Conservation (phyloP, 2,329 filamentous ascomycete genomes). For the Balansia obtecta region DNA sequence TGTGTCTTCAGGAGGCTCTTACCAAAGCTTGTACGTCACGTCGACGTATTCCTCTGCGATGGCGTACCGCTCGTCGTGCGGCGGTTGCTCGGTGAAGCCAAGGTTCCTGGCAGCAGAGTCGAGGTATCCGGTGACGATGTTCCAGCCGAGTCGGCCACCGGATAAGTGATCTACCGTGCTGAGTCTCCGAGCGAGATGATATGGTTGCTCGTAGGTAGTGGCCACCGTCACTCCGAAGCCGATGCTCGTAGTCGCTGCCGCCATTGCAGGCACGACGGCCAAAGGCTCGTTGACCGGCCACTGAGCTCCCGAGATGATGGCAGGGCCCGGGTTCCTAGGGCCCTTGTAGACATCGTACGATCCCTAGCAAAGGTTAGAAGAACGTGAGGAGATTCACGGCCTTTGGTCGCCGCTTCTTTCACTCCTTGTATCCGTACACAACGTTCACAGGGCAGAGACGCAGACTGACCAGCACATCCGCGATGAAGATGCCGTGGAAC, state of each 20-base stretch:
- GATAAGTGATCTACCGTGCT: slow-evolving; percentile 56
- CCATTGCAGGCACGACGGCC: slow-evolving; percentile 50
- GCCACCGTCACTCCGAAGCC: slow-evolving; percentile 56
- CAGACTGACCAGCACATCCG: slow-evolving; percentile 35
- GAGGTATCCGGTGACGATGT: slow-evolving; percentile 55
- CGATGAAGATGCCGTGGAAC: slow-evolving; percentile 25
- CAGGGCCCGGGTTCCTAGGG: slow-evolving; percentile 35
- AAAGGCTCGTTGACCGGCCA: slow-evolving; percentile 62
- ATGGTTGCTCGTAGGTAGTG: slow-evolving; percentile 58
- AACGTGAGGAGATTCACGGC: no score
- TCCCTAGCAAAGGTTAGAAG: slow-evolving; percentile 19
- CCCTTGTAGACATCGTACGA: slow-evolving; percentile 60
- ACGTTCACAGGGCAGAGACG: no score
- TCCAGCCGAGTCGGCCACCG: slow-evolving; percentile 38
- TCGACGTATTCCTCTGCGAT: slow-evolving; percentile 48
- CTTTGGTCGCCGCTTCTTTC: no score
- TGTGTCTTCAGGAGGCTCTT: slow-evolving; percentile 18
- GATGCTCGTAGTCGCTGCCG: slow-evolving; percentile 53
- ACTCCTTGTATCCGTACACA: no score
- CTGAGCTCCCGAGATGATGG: slow-evolving; percentile 50
- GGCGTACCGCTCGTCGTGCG: slow-evolving; percentile 38
- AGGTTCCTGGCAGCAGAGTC: slow-evolving; percentile 55
- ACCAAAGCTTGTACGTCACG: slow-evolving; percentile 49
- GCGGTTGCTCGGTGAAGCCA: slow-evolving; percentile 40
- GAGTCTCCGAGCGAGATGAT: slow-evolving; percentile 51